Evolutionary conservation across 2,329 filamentous ascomycete species (phyloP), one percentile per base, ranked within the genome.

Genomic region (Neophaeococcomyces mojaviensis): DNA sequence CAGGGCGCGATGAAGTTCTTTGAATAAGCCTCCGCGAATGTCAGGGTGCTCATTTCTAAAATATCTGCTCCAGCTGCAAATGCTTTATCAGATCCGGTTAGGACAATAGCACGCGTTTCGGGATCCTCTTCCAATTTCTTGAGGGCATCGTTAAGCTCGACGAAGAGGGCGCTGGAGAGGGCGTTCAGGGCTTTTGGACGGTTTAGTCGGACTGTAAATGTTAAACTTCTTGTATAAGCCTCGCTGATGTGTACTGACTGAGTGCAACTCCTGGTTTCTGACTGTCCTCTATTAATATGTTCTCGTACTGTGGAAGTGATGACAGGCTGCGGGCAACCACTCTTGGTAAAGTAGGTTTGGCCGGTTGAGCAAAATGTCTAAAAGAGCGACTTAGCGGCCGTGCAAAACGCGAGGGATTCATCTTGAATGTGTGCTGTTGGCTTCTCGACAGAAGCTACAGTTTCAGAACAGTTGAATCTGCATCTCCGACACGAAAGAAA

Each of bases 1-100:
- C 92, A 98, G 8, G 81, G 81, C 64, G 95, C 88, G 67, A 98
- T 97, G 67, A 98, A 98, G 62, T 94, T 87, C 56, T 73, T 80
- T 39, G 80, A 85, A 71, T 96, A 97, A 32, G 92, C 90, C 54
- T 83, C 73, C 52, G 86, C 79, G 69, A 98, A 98, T 46, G 83
- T 89, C 32, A 96, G 79, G 50, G 88, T 82, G 24, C 88, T 86
- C 92, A 98, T 98, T 69, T 98, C 92, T 69, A 97, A 97, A 73
- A 98, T 98, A 68, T 98, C 92, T 50, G 92, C 92, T 42, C 92
- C 92, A 36, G 92, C 90, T 64, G 90, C 90, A 62, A 96, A 98
- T 34, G 90, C 89, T 67, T 84, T 88, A 55, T 88, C 75, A 37
- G 84, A 94, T 46, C 92, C 92, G 1, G 92, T 96, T 48, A 98